phyloP scores from a whole-genome alignment of 768 basidiomycete genomes.

The Postia placenta region DNA sequence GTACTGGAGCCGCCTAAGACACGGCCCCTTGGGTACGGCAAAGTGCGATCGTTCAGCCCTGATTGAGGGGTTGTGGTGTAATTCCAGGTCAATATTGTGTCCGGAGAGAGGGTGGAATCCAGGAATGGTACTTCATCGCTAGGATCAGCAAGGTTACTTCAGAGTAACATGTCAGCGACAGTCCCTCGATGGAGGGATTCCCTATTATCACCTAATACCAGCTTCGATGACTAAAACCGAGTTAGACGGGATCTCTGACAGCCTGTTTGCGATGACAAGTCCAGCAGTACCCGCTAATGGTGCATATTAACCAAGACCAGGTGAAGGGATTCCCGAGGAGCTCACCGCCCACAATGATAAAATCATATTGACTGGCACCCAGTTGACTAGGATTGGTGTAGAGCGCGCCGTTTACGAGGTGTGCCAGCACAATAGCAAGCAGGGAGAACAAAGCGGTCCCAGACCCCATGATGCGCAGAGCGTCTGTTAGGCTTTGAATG shows the following conservation, averaged over 20 bases:
- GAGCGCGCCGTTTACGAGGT: neutral
- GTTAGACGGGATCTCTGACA: neutral
- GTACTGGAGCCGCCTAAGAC: constrained; percentile 21
- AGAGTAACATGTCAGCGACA: neutral
- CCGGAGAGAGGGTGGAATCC: constrained; percentile 1
- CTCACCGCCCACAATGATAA: neutral
- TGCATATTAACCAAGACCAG: neutral
- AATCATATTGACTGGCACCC: neutral
- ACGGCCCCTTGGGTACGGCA: constrained; percentile 18
- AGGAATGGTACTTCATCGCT: constrained; percentile 7
- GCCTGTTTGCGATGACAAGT: neutral
- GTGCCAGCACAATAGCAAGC: neutral
- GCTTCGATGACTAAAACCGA: neutral
- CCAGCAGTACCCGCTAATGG: constrained; percentile 2
- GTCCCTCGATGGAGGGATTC: neutral
- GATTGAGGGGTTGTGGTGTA: constrained; percentile 20
- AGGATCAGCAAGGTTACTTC: constrained; percentile 3
- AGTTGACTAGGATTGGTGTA: neutral
- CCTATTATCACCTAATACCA: neutral
- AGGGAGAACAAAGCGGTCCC: neutral
- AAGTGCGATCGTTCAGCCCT: constrained; percentile 12
- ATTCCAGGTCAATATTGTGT: constrained; percentile 19
- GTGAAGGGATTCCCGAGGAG: neutral
- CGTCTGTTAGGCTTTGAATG: neutral
- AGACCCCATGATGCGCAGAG: neutral